Conservation (phyloP, 108 stramenopile species). For the Aurantiochytrium sp. region DNA sequence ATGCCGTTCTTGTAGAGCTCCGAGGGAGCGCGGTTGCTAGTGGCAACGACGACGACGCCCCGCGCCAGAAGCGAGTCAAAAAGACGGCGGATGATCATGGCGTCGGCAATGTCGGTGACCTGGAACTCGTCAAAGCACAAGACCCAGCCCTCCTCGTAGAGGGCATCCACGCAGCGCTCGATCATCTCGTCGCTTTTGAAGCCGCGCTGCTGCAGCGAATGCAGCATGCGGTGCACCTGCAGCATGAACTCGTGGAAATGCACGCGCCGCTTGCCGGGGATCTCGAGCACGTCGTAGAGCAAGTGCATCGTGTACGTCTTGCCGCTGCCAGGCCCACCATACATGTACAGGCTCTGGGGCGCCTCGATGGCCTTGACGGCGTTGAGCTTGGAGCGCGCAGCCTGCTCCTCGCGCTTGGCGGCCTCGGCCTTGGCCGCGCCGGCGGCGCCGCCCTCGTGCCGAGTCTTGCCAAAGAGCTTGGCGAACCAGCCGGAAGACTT, state of each 20-base stretch:
- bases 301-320: conserved; percentile 92
- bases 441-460: background rate
- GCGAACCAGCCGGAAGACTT: background rate
- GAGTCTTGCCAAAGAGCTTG: background rate
- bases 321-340: conserved; percentile 88
- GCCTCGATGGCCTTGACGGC: background rate
- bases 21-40: conserved; percentile 81
- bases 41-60: conserved; percentile 81
- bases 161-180: conserved; percentile 47
- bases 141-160: conserved; percentile 53
- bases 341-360: conserved; percentile 64
- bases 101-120: conserved; percentile 96
- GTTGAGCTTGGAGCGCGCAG: background rate
- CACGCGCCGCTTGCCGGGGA: conserved; percentile 65
- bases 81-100: conserved; percentile 69
- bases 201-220: conserved; percentile 58
- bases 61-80: conserved; percentile 57
- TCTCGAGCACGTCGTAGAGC: conserved; percentile 62
- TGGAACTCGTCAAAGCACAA: conserved; percentile 99
- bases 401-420: background rate
- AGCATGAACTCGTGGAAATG: conserved; percentile 95
- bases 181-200: conserved; percentile 25
- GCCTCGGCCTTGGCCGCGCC: background rate
- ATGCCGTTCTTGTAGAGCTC: conserved; percentile 90
- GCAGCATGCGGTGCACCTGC: conserved; percentile 71